phyloP scores from a whole-genome alignment of 768 basidiomycete genomes.

The Lactarius deliciosus region DNA sequence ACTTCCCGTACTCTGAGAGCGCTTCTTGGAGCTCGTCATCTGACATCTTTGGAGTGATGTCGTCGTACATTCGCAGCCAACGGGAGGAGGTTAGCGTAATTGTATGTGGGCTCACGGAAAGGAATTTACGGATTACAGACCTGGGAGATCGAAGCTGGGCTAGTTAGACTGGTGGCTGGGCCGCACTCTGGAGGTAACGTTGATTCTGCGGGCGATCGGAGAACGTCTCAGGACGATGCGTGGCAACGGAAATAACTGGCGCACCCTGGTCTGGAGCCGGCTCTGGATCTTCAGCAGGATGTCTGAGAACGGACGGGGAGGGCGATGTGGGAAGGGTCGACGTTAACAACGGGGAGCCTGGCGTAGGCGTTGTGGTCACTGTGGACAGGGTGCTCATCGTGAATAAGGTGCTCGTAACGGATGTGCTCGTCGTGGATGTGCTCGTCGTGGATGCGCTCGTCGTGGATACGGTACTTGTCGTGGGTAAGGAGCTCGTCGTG shows the following conservation, averaged over 20 bases:
- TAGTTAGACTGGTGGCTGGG: not conserved
- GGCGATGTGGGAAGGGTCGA: not conserved
- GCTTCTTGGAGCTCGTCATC: conserved; percentile 19
- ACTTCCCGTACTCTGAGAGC: conserved; percentile 1
- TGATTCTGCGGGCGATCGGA: not conserved
- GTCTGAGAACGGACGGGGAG: not conserved
- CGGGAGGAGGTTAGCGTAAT: not conserved
- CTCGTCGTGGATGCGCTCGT: not conserved
- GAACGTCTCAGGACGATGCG: not conserved
- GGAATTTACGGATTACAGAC: conserved; percentile 13
- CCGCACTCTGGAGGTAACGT: not conserved
- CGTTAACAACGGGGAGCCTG: not conserved
- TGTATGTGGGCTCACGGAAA: not conserved
- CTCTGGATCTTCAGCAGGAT: not conserved
- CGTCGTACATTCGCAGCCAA: not conserved
- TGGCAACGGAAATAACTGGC: not conserved
- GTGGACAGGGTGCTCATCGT: not conserved
- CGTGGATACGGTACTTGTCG: not conserved
- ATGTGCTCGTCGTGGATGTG: no score
- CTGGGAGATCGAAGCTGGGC: conserved; percentile 17
- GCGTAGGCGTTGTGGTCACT: not conserved
- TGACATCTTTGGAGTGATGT: conserved; percentile 12
- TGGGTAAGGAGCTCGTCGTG: not conserved
- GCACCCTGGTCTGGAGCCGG: not conserved
- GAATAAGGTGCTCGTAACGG: not conserved